Conservation (phyloP, 352 stramenopile species). For the Globisporangium cederbergense region DNA sequence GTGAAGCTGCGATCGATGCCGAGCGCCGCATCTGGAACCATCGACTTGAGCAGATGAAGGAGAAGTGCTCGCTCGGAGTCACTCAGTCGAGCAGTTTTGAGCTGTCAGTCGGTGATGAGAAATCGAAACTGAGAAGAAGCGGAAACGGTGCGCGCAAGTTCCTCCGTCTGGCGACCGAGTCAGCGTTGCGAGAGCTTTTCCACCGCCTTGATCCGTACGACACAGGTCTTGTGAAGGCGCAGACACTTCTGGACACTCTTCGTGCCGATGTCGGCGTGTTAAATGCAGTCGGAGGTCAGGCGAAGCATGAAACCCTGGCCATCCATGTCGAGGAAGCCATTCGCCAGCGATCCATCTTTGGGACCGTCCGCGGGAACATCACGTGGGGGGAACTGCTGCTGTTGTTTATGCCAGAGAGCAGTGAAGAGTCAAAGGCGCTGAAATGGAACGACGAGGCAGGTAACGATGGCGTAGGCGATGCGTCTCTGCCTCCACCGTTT, state of each 20-base stretch:
- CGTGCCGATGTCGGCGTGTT: slow-evolving; percentile 28
- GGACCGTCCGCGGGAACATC: slow-evolving; percentile 27
- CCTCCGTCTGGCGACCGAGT: slow-evolving; percentile 48
- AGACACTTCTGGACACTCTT: slow-evolving; percentile 36
- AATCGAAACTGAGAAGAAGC: neutral
- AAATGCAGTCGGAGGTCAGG: slow-evolving; percentile 30
- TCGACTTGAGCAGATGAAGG: slow-evolving; percentile 25
- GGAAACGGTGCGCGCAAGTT: slow-evolving; percentile 17
- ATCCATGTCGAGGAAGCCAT: slow-evolving; percentile 38
- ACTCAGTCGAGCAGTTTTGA: neutral
- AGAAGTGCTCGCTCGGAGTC: slow-evolving; percentile 2
- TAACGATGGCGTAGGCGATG: neutral
- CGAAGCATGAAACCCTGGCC: slow-evolving; percentile 30
- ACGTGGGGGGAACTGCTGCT: slow-evolving; percentile 81
- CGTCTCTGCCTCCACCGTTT: slow-evolving; percentile 5
- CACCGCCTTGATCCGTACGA: slow-evolving; percentile 64
- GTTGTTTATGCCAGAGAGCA: slow-evolving; percentile 51
- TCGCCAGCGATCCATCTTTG: slow-evolving; percentile 21
- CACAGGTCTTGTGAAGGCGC: slow-evolving; percentile 41
- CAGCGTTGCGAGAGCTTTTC: slow-evolving; percentile 54
- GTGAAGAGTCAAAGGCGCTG: neutral
- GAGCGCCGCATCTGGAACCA: slow-evolving; percentile 36
- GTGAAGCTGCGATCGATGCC: slow-evolving; percentile 53
- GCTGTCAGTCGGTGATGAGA: slow-evolving; percentile 1
- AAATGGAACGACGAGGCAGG: neutral